These are phyloP conservation scores for Zostera marina DNA, from an alignment of 116 monocot species.

Conservation along the genomic window DNA sequence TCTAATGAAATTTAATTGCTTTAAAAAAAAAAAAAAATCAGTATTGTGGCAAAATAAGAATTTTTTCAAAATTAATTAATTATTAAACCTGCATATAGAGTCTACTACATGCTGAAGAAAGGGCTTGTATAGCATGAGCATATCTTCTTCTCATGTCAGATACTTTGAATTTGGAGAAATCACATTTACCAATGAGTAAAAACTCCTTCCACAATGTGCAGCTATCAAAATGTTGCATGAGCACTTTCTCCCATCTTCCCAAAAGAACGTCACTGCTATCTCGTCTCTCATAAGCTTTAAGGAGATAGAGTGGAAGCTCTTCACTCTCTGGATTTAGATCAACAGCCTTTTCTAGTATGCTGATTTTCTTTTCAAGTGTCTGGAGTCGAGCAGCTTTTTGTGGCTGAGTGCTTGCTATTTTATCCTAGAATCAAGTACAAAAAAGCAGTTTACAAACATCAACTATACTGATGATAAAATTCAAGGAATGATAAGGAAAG, in stretches of 20 bases:
- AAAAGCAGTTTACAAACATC: background rate
- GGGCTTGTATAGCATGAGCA: constrained; percentile 66
- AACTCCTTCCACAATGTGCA: constrained; percentile 83
- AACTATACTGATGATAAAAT: background rate
- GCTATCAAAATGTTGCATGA: constrained; percentile 57
- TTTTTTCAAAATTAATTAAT: background rate
- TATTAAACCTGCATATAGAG: constrained; percentile 81
- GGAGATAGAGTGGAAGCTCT: constrained; percentile 58
- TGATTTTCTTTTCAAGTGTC: constrained; percentile 91
- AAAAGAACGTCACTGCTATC: constrained; percentile 46
- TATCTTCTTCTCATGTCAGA: constrained; percentile 62
- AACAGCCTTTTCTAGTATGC: constrained; percentile 85
- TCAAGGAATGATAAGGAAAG: background rate
- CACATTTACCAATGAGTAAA: constrained; percentile 52
- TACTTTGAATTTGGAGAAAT: constrained; percentile 87
- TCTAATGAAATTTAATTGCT: too few relatives aligned
- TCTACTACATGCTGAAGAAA: constrained; percentile 70
- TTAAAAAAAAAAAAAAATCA: background rate
- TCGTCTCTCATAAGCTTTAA: constrained; percentile 59
- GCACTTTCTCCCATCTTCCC: constrained; percentile 69
- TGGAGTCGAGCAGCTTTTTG: constrained; percentile 81
- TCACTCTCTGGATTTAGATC: constrained; percentile 86
- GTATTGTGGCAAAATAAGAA: background rate
- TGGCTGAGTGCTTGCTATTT: constrained; percentile 57
- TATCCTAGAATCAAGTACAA: constrained; percentile 37